Base-by-base conservation (phyloP, 208 protist genomes). In the Angomonas ambiguus region DNA sequence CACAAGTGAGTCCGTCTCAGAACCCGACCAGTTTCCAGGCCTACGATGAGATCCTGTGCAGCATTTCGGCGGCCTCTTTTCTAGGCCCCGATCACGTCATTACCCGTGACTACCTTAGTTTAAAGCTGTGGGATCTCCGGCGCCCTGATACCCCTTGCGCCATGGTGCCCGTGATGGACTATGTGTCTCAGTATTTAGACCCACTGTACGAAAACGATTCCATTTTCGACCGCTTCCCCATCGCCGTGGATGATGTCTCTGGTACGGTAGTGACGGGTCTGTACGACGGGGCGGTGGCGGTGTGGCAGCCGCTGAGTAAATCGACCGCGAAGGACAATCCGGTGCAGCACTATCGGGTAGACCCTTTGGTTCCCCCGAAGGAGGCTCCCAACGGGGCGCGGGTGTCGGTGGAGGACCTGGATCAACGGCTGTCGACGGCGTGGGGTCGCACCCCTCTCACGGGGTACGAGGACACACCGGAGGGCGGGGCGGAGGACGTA, bases 61-160 rank as follows among this genome's bases (percentile, higher is more conserved):
- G 80, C 65, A 87, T 95, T 67, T 95, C 87, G 5, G 78, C 72
- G 16, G 90, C 90, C 8, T 77, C 85, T 18, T 95, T 95, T 67
- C 51, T 92, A 3, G 83, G 83, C 25, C 69, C 84, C 25, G 76
- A 89, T 51, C 83, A 95, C 72, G 76, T 96, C 51, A 76, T 96
- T 34, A 90, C 87, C 8, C 87, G 90, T 35, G 90, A 96, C 67
- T 93, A 93, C 71, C 64, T 91, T 8, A 90, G 85, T 27, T 71
- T 96, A 18, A 92, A 93, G 75, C 70, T 96, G 20, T 96, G 90
- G 87, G 90, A 96, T 48, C 45, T 92, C 38, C 87, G 90, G 18
- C 80, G 80, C 66, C 71, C 85, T 0, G 68, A 77, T 51, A 63
- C 67, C 31, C 79, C 85, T 16, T 92, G 71, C 51, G 71, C 76